These are phyloP conservation scores for Forsythia viridissima DNA, from an alignment of 257 asterid genomes.

Conservation along the genomic window DNA sequence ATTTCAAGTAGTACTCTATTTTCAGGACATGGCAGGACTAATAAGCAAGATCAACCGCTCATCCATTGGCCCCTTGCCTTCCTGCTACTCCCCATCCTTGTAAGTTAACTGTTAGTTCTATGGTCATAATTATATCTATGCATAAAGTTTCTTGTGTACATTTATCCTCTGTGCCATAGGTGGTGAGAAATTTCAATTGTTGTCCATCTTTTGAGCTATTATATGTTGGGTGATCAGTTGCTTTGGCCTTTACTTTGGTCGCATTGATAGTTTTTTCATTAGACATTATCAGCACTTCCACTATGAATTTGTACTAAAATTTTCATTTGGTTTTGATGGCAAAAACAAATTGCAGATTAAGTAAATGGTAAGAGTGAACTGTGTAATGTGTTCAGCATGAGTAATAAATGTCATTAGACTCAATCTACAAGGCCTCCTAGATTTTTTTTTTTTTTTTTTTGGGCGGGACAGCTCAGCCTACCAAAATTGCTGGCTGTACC, in stretches of 20 bases:
- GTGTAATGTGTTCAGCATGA: no score
- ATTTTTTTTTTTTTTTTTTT: no score
- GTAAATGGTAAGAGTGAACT: no score
- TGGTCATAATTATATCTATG: not conserved
- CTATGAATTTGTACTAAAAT: no score
- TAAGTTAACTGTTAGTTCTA: slow-evolving; percentile 41
- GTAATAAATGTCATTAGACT: no score
- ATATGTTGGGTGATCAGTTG: not conserved
- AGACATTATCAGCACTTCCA: not conserved
- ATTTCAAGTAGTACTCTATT: not conserved
- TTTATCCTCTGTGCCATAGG: not conserved
- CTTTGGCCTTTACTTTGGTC: not conserved
- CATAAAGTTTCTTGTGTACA: slow-evolving; percentile 3
- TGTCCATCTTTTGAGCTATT: not conserved
- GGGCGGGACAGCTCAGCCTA: no score
- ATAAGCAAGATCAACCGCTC: slow-evolving; percentile 96
- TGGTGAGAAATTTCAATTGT: not conserved
- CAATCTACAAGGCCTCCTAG: no score
- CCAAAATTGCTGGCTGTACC: no score
- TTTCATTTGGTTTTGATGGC: no score
- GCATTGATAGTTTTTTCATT: not conserved
- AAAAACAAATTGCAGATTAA: no score
- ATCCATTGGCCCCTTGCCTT: slow-evolving; percentile 94
- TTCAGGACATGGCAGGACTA: slow-evolving; percentile 98
- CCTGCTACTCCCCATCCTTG: slow-evolving; percentile 94